Evolutionary conservation across 441 rosid species (phyloP).

Genomic region (Syzygium malaccense): DNA sequence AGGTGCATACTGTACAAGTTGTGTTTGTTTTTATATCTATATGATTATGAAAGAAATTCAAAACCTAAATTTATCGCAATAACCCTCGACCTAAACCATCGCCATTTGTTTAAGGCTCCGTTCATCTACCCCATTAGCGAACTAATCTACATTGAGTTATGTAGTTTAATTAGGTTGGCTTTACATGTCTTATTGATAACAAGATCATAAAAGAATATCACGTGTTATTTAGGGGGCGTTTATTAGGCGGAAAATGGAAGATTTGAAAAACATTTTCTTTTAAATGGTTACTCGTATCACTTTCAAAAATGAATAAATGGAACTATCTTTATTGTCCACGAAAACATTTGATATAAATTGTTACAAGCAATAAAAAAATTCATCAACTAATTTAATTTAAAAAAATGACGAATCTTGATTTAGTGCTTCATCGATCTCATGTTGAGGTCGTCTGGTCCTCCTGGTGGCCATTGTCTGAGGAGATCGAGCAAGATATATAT

Average conservation of each 20-base stretch:
- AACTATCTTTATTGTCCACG: neutral
- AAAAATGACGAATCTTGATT: neutral
- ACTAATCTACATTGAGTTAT: neutral
- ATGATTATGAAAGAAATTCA: neutral
- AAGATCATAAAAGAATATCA: neutral
- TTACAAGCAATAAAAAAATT: neutral
- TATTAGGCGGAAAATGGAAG: rapidly evolving
- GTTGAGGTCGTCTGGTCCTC: neutral
- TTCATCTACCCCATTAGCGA: neutral
- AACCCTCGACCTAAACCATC: neutral
- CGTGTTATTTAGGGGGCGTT: rapidly evolving
- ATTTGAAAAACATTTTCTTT: neutral
- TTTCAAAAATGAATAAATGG: neutral
- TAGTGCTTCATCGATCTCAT: neutral
- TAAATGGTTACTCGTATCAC: neutral
- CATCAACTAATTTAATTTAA: neutral
- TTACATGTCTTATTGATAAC: neutral
- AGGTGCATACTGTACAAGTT: neutral
- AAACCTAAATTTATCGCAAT: neutral
- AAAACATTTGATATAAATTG: neutral
- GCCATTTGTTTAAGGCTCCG: neutral
- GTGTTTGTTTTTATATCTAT: neutral
- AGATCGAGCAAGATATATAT: neutral
- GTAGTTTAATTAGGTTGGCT: neutral
- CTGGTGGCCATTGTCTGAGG: neutral